A percentile compares a stretch with the other conserved stretches of the same genome.
phyloP scores from a whole-genome alignment of 495 filamentous ascomycete species.

The Penicillium psychrofluorescens region DNA sequence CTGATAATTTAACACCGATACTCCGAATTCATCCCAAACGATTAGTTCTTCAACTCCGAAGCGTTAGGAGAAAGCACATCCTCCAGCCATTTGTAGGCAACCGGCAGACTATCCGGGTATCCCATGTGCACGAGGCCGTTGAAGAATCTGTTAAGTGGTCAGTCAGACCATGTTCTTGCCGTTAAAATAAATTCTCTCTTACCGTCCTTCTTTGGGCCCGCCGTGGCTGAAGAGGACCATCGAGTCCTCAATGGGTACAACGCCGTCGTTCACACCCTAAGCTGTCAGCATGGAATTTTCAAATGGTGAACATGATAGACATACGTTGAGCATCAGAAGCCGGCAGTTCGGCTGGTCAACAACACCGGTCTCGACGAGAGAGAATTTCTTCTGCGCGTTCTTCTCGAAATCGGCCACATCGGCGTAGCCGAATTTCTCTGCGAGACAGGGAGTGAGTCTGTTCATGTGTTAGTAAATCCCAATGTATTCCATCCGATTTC shows the following conservation, averaged over 20 bases:
- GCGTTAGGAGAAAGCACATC: constrained; percentile 20
- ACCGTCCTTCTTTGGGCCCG: constrained; percentile 60
- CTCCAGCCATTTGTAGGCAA: constrained; percentile 32
- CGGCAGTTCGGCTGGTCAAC: constrained; percentile 54
- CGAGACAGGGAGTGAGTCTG: constrained; percentile 56
- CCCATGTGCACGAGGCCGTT: constrained; percentile 57
- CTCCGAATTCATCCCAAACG: neutral
- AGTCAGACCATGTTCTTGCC: no score
- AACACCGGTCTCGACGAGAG: constrained; percentile 62
- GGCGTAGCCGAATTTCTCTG: constrained; percentile 63
- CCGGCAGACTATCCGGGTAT: constrained; percentile 42
- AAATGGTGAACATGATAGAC: constrained; percentile 8
- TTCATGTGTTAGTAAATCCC: no score
- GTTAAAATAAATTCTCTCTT: no score
- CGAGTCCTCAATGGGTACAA: constrained; percentile 75
- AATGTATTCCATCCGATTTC: no score
- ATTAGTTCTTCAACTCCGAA: constrained; percentile 17
- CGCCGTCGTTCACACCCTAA: constrained; percentile 59
- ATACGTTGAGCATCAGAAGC: constrained; percentile 61
- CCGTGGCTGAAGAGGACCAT: constrained; percentile 62
- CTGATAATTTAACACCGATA: neutral
- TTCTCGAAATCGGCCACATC: constrained; percentile 52
- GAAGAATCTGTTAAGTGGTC: constrained; percentile 36
- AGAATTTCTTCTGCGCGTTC: constrained; percentile 62
- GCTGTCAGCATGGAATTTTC: constrained; percentile 6